A percentile compares a stretch with the other conserved stretches of the same genome.
phyloP scores from a whole-genome alignment of 2,329 filamentous ascomycete genomes.

The Phialophora chinensis region DNA sequence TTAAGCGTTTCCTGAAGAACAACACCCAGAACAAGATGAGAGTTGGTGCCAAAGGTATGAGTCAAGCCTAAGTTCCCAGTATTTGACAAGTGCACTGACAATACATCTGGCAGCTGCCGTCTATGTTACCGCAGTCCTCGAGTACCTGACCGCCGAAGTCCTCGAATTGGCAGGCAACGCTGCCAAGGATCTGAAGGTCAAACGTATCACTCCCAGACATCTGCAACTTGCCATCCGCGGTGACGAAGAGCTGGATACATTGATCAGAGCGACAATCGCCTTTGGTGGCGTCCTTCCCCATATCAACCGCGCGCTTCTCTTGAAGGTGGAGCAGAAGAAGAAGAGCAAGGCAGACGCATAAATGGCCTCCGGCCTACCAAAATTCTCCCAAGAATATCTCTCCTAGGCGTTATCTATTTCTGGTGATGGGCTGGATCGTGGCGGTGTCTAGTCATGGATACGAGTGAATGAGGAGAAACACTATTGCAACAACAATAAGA shows the following conservation, averaged over 20 bases:
- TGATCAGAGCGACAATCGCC: conserved; percentile 96
- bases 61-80: not conserved
- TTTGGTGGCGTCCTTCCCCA: conserved; percentile 98
- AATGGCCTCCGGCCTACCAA: not conserved
- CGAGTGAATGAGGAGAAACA: conserved; percentile 31
- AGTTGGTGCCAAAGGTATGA: conserved; percentile 83
- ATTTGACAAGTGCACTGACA: conserved; percentile 4
- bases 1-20: conserved; percentile 99
- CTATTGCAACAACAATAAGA: conserved; percentile 18
- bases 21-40: conserved; percentile 99
- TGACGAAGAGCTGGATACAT: conserved; percentile 96
- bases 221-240: conserved; percentile 97
- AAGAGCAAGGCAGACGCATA: conserved; percentile 64
- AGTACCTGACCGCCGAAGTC: conserved; percentile 97
- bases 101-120: conserved; percentile 70
- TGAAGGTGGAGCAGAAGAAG: conserved; percentile 99
- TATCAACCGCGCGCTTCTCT: conserved; percentile 94
- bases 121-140: conserved; percentile 96
- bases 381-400: not conserved
- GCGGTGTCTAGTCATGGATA: conserved; percentile 30
- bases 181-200: conserved; percentile 99
- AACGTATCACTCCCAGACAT: conserved; percentile 98
- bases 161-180: conserved; percentile 98
- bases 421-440: conserved; percentile 20
- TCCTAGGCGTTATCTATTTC: conserved; percentile 1